phyloP scores from a whole-genome alignment of 345 rosid species.

The Salix koriyanagi region DNA sequence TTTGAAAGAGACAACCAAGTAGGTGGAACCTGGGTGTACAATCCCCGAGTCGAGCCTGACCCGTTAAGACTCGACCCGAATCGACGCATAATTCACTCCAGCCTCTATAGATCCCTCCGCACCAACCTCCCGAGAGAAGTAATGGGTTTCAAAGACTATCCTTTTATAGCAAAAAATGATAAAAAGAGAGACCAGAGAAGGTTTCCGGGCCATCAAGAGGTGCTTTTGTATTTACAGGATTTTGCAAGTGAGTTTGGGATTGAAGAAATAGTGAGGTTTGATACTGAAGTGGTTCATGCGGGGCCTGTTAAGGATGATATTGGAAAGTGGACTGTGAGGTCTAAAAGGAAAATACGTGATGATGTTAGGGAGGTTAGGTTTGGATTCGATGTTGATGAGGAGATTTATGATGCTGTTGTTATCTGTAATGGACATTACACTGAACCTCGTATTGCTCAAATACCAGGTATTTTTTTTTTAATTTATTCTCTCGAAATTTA shows the following conservation, averaged over 20 bases:
- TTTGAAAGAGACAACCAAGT: conserved; percentile 58
- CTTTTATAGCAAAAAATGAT: conserved; percentile 38
- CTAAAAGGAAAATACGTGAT: conserved; percentile 22
- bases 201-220: conserved; percentile 73
- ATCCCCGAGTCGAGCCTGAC: conserved; percentile 52
- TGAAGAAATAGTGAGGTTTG: conserved; percentile 60
- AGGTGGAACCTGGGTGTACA: conserved; percentile 85
- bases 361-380: background rate
- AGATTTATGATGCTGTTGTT: conserved; percentile 69
- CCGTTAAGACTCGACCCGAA: conserved; percentile 57
- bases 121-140: conserved; percentile 82
- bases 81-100: conserved; percentile 53
- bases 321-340: conserved; percentile 55
- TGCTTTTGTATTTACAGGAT: conserved; percentile 52
- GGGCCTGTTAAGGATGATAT: conserved; percentile 22
- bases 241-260: conserved; percentile 57
- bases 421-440: conserved; percentile 66
- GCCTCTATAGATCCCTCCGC: conserved; percentile 78
- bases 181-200: conserved; percentile 56
- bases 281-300: conserved; percentile 49
- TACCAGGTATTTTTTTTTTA: conserved; percentile 40
- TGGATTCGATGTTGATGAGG: conserved; percentile 22
- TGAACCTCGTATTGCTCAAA: conserved; percentile 60
- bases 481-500: background rate
- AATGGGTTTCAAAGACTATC: conserved; percentile 79